Evolutionary conservation across 2,329 filamentous ascomycete genomes (phyloP).

Genomic region (Myriosclerotinia duriaeana): DNA sequence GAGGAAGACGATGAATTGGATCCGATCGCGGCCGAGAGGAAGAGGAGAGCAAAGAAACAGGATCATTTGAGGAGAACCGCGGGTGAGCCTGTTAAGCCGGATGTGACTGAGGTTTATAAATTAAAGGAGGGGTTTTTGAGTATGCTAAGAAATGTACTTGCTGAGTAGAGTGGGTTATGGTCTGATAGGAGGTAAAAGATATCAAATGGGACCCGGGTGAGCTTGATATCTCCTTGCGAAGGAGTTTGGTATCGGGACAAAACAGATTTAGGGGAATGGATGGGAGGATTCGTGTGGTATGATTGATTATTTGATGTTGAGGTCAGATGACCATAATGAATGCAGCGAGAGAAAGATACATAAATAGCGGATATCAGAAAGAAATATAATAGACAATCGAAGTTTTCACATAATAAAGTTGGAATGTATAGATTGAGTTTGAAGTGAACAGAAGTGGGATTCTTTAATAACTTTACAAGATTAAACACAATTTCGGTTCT

Average conservation of each 20-base stretch:
- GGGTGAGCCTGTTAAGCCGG: constrained; percentile 80
- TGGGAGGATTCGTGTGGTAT: neutral
- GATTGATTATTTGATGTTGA: neutral
- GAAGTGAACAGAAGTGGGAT: neutral
- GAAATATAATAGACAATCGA: constrained; percentile 1
- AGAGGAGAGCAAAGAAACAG: constrained; percentile 71
- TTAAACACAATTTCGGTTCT: neutral
- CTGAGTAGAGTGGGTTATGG: constrained; percentile 55
- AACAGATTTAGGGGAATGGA: neutral
- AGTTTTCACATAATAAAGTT: neutral
- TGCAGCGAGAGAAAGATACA: neutral
- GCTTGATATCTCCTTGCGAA: neutral
- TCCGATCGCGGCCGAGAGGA: constrained; percentile 83
- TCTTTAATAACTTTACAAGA: neutral
- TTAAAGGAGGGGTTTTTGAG: constrained; percentile 75
- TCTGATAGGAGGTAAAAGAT: neutral
- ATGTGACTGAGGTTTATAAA: constrained; percentile 75
- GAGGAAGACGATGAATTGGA: constrained; percentile 77
- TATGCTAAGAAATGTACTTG: constrained; percentile 80
- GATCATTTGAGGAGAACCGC: constrained; percentile 78
- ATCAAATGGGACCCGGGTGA: too few species aligned
- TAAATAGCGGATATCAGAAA: neutral
- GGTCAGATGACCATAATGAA: neutral
- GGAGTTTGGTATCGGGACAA: neutral
- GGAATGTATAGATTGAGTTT: neutral